A percentile compares a stretch with the other conserved stretches of the same genome.
phyloP scores from a whole-genome alignment of 2,329 filamentous ascomycete genomes.

The Pseudogymnoascus sp. region DNA sequence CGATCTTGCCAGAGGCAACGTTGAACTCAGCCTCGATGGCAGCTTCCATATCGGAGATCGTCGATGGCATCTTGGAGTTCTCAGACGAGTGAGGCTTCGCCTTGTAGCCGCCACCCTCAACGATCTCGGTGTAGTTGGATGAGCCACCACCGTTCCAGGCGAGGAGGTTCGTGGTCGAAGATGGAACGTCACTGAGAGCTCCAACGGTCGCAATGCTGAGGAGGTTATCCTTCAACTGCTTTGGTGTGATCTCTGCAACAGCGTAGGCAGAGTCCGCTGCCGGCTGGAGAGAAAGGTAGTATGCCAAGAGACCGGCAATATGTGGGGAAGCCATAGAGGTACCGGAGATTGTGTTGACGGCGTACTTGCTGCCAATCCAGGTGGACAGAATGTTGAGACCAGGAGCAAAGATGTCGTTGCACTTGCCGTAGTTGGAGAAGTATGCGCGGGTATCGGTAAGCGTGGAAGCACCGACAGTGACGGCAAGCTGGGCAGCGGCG shows the following conservation, averaged over 20 bases:
- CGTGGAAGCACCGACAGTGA: constrained; percentile 93
- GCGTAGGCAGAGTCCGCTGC: constrained; percentile 83
- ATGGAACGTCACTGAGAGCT: constrained; percentile 72
- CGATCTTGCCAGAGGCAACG: constrained; percentile 48
- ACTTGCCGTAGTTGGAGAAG: constrained; percentile 99
- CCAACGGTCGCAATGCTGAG: constrained; percentile 74
- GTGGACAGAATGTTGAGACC: constrained; percentile 95
- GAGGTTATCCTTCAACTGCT: constrained; percentile 85
- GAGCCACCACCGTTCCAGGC: constrained; percentile 98
- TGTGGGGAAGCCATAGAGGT: constrained; percentile 99
- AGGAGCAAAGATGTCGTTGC: constrained; percentile 98
- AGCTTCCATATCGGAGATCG: constrained; percentile 54
- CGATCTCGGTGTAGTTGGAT: constrained; percentile 80
- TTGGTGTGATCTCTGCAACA: constrained; percentile 80
- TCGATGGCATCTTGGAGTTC: constrained; percentile 37
- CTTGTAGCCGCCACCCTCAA: constrained; percentile 65
- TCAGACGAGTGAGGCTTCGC: constrained; percentile 37
- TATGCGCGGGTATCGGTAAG: constrained; percentile 94
- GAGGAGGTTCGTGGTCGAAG: constrained; percentile 84
- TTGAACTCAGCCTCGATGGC: constrained; percentile 50
- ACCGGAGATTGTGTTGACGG: constrained; percentile 97
- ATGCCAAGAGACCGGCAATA: constrained; percentile 91
- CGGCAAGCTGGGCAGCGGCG: constrained; percentile 79
- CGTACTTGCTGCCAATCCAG: constrained; percentile 95
- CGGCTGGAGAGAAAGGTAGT: constrained; percentile 95